Conservation (phyloP, 1,139 yeast species). For the Suhomyces coccinellae region DNA sequence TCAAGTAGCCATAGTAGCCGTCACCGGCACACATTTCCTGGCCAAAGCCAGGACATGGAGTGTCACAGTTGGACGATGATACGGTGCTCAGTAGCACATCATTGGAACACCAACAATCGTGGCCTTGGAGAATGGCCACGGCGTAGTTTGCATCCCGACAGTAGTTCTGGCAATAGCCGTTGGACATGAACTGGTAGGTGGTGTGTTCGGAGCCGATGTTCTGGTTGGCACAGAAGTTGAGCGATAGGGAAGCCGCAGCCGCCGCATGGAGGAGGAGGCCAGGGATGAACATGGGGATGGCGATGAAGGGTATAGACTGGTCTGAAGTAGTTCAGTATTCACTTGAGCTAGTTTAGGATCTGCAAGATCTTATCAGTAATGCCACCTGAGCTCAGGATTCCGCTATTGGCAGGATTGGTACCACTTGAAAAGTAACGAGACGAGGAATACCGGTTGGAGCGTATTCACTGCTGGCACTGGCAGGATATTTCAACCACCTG, state of each 20-base stretch:
- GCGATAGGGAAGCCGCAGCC: conserved; percentile 11
- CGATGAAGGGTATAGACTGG: not conserved
- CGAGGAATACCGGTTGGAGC: no score
- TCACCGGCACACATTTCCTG: conserved; percentile 35
- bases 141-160: conserved; percentile 50
- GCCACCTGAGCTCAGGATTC: no score
- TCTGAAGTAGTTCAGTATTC: no score
- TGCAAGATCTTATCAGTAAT: no score
- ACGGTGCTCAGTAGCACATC: conserved; percentile 45
- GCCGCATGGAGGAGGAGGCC: not conserved
- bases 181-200: conserved; percentile 41
- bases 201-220: conserved; percentile 38
- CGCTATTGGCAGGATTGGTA: no score
- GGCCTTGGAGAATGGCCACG: conserved; percentile 54
- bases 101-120: conserved; percentile 64
- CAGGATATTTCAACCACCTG: no score
- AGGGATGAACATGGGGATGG: not conserved
- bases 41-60: conserved; percentile 52
- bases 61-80: conserved; percentile 38
- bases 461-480: no score
- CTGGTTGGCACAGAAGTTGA: conserved; percentile 44
- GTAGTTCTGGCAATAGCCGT: conserved; percentile 52
- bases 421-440: no score
- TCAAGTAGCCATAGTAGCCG: conserved; percentile 38
- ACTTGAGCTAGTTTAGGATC: no score